Evolutionary conservation across 805 yeast genomes (phyloP), one percentile per base, ranked within the genome.

Genomic region (Zygosaccharomyces rouxii): DNA sequence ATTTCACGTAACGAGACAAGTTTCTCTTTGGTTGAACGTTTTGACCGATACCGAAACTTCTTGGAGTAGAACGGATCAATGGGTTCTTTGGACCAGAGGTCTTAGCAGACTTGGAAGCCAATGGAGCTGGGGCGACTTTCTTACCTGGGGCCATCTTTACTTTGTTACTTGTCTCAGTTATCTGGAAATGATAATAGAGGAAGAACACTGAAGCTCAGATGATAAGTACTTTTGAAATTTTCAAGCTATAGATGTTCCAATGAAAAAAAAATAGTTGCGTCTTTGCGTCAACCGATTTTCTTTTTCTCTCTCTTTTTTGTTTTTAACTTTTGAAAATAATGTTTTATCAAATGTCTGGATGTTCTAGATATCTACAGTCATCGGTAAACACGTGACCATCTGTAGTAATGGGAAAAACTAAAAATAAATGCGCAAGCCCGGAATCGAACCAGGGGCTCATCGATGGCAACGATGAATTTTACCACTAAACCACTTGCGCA

Each of bases 121-220:
- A 85, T 76, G 99, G 99, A 74, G 97, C 92, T 81, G 97, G 96
- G 69, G 97, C 97, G 69, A 89, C 95, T 83, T 88, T 89, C 75
- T 77, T 79, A 66, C 86, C 76, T 71, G 83, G 83, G 60, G 71
- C 71, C 71, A 67, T 67, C 56, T 33, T 58, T 41, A 30, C 25
- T 51, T 35, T 35, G 16, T 46, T 46, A 39, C 29, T 45, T 38
- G 46, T 31, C 39, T 35, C 22, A 9, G 5, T 14, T 33, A 10
- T 33, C 22, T 19, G 21, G 41, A 26, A 28, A 6, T 16, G 42
- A 7, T 9, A 40, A 13, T n/a, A 25, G 14, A 10, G 4, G n/a
- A 16, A 10, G 25, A 11, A 18, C 5, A 10, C 5, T 11, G 42
- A 26, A 26, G 18, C 6, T n/a, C 7, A 30, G 18, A 13, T 5